These are phyloP conservation scores for Shiraia sp. DNA, from an alignment of 2,329 filamentous ascomycete genomes.

Conservation along the genomic window DNA sequence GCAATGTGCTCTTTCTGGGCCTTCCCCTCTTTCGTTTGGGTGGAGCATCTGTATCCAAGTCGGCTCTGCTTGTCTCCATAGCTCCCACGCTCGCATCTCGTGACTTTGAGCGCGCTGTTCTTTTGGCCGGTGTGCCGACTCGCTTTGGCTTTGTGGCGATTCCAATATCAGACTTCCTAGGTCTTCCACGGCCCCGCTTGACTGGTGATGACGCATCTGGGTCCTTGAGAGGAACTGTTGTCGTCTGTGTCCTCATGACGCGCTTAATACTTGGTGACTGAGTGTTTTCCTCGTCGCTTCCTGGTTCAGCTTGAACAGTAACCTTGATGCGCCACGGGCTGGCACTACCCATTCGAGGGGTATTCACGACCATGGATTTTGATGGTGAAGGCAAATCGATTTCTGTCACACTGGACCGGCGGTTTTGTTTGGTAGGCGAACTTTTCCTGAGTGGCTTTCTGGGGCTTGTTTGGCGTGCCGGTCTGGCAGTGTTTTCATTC, in stretches of 20 bases:
- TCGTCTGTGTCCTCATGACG: slow-evolving; percentile 40
- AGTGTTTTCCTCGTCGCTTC: slow-evolving; percentile 37
- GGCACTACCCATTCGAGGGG: slow-evolving; percentile 41
- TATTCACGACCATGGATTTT: slow-evolving; percentile 52
- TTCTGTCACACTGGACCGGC: slow-evolving; percentile 18
- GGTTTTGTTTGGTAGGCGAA: slow-evolving; percentile 38
- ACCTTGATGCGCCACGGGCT: slow-evolving; percentile 57
- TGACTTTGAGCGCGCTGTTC: slow-evolving; percentile 28
- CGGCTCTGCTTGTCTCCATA: slow-evolving; percentile 25
- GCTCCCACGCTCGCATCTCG: slow-evolving; percentile 19
- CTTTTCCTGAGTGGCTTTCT: slow-evolving; percentile 30
- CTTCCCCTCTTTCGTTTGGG: slow-evolving; percentile 39
- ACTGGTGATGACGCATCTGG: slow-evolving; percentile 41
- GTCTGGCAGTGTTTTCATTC: slow-evolving; percentile 24
- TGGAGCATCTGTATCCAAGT: slow-evolving; percentile 26
- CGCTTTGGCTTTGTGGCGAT: slow-evolving; percentile 33
- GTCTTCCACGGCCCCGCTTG: slow-evolving; percentile 42
- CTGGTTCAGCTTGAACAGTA: slow-evolving; percentile 54
- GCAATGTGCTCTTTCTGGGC: slow-evolving; percentile 36
- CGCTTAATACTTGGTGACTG: slow-evolving; percentile 35
- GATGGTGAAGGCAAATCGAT: slow-evolving; percentile 42
- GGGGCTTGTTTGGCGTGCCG: slow-evolving; percentile 22
- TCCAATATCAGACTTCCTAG: slow-evolving; percentile 41
- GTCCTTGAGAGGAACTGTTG: slow-evolving; percentile 49
- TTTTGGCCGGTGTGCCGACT: slow-evolving; percentile 38